These are phyloP conservation scores for Cajanus cajan DNA, from an alignment of 306 rosid species.

Conservation along the genomic window DNA sequence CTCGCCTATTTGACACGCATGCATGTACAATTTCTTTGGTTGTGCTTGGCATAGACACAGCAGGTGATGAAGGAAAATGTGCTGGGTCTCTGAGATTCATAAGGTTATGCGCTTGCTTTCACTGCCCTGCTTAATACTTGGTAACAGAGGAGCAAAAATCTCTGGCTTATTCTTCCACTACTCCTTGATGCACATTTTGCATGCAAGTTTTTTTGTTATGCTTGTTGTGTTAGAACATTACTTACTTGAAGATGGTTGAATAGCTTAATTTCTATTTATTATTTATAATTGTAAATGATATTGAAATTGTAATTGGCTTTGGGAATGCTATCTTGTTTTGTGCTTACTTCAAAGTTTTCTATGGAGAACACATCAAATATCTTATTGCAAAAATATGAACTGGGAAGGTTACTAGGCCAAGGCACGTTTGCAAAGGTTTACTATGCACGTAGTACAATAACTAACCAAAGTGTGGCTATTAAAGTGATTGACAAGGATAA, in stretches of 20 bases:
- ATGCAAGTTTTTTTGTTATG: slow-evolving; percentile 24
- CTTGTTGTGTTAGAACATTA: slow-evolving; percentile 39
- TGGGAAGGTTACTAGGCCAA: slow-evolving; percentile 56
- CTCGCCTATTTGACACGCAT: background rate
- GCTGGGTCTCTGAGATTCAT: slow-evolving; percentile 38
- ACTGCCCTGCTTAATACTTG: slow-evolving; percentile 28
- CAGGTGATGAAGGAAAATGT: slow-evolving; percentile 66
- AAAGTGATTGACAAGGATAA: slow-evolving; percentile 52
- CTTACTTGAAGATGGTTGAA: slow-evolving; percentile 52
- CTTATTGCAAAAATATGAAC: slow-evolving; percentile 52
- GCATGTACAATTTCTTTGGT: slow-evolving; percentile 1
- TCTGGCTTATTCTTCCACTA: slow-evolving; percentile 19
- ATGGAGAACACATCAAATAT: slow-evolving; percentile 46
- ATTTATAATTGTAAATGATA: background rate
- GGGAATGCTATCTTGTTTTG: slow-evolving; percentile 10
- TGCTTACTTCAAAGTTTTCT: slow-evolving; percentile 26
- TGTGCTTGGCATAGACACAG: slow-evolving; percentile 27
- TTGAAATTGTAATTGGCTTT: slow-evolving; percentile 14
- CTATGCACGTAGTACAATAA: slow-evolving; percentile 39
- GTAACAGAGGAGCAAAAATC: slow-evolving; percentile 25
- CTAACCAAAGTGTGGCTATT: slow-evolving; percentile 48
- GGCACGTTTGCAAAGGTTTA: slow-evolving; percentile 60
- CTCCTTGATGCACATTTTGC: slow-evolving; percentile 37
- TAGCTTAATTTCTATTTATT: background rate
- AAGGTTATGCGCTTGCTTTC: slow-evolving; percentile 31